Evolutionary conservation across 805 yeast species (phyloP), one percentile per base, ranked within the genome.

Genomic region (Myxozyma nipponensis): DNA sequence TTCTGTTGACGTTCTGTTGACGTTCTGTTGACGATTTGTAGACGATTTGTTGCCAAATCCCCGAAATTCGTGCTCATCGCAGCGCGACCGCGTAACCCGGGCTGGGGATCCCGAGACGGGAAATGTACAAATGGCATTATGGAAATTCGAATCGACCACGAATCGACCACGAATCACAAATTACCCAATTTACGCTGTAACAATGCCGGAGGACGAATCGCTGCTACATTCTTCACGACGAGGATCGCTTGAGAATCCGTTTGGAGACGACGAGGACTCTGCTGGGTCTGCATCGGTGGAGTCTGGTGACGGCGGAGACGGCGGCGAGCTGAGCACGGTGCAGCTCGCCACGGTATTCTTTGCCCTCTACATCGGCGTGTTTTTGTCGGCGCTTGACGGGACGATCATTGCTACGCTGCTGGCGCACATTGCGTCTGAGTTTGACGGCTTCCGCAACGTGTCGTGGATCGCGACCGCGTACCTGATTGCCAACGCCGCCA

Each of bases 381-480:
- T 78, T 56, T 62, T 78, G 3, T 71, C 78, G 1, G 76, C 78
- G 0, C 61, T 78, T 4, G 82, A 78, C 56, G 70, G 77, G 17
- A 77, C 83, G 0, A 74, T 78, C 25, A 79, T 77, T 3, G 73
- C 81, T 18, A 76, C 80, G 2, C 71, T 78, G 2, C 67, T 77
- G 57, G 70, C 77, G 26, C 75, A 75, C 25, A 82, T 82, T 39
- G 84, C 85, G 19, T 73, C 81, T 4, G 80, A 79, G 22, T 72
- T 82, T 62, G 66, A 78, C 41, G 78, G 77, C 41, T 70, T 81
- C 37, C 71, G 74, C 17, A 62, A 73, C n/a, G 69, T 81, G 4
- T 68, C 82, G 1, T 85, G 91, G 90, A 83, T 85, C 3, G 90
- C 89, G 3, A 80, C 90, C 0, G 78, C 86, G 1, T 82, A 84